Percentiles rank a stretch among this genome's conserved stretches.
These are phyloP conservation scores for Pogostemon cablin DNA, from an alignment of 257 asterid species.

Conservation along the genomic window DNA sequence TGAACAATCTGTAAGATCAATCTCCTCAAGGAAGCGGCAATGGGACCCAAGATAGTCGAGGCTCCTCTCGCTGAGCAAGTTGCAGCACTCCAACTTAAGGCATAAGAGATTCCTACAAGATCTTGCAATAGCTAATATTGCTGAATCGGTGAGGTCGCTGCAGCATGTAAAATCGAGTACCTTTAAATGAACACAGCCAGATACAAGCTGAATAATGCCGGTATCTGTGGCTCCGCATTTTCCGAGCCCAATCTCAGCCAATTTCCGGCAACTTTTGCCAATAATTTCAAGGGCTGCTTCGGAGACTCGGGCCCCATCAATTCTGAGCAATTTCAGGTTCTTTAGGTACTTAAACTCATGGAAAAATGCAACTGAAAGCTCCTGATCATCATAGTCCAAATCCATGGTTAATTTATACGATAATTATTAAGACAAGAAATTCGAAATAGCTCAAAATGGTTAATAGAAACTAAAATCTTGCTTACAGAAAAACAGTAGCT, in stretches of 20 bases:
- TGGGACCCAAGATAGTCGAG: constrained; percentile 56
- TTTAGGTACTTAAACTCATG: constrained; percentile 50
- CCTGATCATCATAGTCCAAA: constrained; percentile 44
- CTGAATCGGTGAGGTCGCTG: constrained; percentile 57
- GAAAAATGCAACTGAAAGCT: constrained; percentile 40
- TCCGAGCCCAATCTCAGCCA: constrained; percentile 62
- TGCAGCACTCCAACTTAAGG: constrained; percentile 79
- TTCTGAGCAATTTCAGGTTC: constrained; percentile 47
- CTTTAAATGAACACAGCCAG: constrained; percentile 51
- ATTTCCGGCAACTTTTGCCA: constrained; percentile 45
- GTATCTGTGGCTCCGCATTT: constrained; percentile 64
- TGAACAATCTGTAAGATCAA: constrained; percentile 78
- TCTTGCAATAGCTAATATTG: constrained; percentile 53
- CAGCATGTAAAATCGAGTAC: constrained; percentile 70
- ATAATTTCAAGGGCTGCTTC: constrained; percentile 47
- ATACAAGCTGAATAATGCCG: constrained; percentile 54
- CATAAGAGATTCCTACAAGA: constrained; percentile 56
- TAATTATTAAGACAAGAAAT: constrained; percentile 10
- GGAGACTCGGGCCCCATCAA: constrained; percentile 57
- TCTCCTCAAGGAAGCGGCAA: constrained; percentile 59
- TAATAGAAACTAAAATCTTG: constrained; percentile 12
- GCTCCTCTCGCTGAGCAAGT: constrained; percentile 58
- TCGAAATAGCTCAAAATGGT: constrained; percentile 9
- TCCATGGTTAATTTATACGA: constrained; percentile 15
- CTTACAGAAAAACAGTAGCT: constrained; percentile 69